phyloP scores from a whole-genome alignment of 352 stramenopile species.

The Phytophthora sp. region DNA sequence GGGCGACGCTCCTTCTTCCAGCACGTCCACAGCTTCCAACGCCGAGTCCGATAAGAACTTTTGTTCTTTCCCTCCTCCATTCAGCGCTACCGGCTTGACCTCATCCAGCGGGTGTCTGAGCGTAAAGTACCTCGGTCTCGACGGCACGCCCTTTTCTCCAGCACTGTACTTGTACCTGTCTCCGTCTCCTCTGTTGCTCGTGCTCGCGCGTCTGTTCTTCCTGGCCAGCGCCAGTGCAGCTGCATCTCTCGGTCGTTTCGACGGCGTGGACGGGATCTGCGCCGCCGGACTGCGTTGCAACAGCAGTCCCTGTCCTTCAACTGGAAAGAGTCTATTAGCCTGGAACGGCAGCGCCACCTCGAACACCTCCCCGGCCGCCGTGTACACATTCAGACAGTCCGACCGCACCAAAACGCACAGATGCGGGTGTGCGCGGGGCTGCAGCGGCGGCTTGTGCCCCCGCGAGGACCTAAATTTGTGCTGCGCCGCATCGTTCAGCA shows the following conservation, averaged over 20 bases:
- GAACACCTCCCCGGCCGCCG: conserved; percentile 66
- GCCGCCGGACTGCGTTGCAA: conserved; percentile 62
- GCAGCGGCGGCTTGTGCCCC: conserved; percentile 9
- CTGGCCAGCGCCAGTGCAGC: conserved; percentile 31
- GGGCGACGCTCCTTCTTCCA: conserved; percentile 15
- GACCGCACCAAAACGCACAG: conserved; percentile 72
- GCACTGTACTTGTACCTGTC: conserved; percentile 37
- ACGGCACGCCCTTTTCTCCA: conserved; percentile 10
- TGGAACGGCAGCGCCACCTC: conserved; percentile 81
- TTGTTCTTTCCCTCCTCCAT: not conserved
- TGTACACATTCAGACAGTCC: conserved; percentile 75
- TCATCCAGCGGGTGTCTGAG: conserved; percentile 78
- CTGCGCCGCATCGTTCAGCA: not conserved
- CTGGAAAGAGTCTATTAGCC: conserved; percentile 58
- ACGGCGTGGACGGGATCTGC: conserved; percentile 28
- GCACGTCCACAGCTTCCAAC: conserved; percentile 56
- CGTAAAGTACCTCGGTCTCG: conserved; percentile 72
- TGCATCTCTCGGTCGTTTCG: conserved; percentile 34
- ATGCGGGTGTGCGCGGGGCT: conserved; percentile 28
- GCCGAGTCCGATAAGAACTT: conserved; percentile 58
- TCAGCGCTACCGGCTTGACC: conserved; percentile 68
- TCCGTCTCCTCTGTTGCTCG: conserved; percentile 44
- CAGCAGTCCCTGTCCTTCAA: conserved; percentile 50
- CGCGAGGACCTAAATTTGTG: not conserved
- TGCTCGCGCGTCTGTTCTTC: conserved; percentile 41